Evolutionary conservation across 169 alveolate genomes (phyloP), one percentile per base, ranked within the genome.

Genomic region (Eimeria tenella): DNA sequence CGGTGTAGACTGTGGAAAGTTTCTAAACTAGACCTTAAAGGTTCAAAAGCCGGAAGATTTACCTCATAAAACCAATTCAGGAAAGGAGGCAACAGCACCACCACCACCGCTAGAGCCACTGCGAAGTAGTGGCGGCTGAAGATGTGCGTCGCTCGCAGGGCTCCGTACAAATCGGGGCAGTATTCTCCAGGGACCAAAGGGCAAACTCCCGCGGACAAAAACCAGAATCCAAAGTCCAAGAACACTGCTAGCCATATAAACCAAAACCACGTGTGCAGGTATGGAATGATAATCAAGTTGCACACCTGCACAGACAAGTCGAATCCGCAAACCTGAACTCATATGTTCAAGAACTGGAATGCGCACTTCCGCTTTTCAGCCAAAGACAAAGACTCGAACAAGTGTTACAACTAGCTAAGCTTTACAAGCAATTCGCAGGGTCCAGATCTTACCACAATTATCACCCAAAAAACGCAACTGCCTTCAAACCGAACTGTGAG

Each of bases 211-310:
- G 62, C 86, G 15, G 94, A 82, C 50, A 86, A 19, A 25, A 21
- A 86, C 93, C 93, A 93, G 74, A 93, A 86, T 5, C 65, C 86
- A 93, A 86, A 74, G 65, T 74, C 94, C 19, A 60, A 9, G 49
- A 58, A 65, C 52, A 93, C 65, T 4, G 90, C 95, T 55, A 84
- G 87, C 87, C 83, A 71, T 25, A 94, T 82, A 83, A 94, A 86
- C 96, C 93, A 82, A 52, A 63, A 86, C 96, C 96, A 94, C 60
- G 95, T 90, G 71, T 94, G 93, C 75, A 94, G n/a, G 84, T 75
- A 94, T 52, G 96, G 96, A 31, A 94, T 63, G 89, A 94, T 58
- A 19, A 82, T 77, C 71, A 87, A 25, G 82, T 94, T 94, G 86
- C 92, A 87, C 17, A 89, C 90, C 96, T 94, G 93, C 73, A 56